A percentile compares a stretch with the other conserved stretches of the same genome.
Conservation (phyloP, 305 asterid species). For the Fraxinus nigra region DNA sequence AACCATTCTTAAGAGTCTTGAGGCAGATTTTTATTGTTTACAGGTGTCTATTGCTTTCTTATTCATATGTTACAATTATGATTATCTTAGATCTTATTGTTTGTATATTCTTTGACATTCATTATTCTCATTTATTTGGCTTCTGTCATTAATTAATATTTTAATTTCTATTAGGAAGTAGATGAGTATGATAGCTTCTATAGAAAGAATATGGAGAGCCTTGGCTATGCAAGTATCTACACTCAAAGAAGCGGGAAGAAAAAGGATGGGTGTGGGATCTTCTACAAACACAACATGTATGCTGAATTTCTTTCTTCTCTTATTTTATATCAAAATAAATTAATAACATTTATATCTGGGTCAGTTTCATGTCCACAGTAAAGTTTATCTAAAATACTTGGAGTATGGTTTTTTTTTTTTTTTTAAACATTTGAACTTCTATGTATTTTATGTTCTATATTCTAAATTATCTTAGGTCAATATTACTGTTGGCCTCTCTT, state of each 20-base stretch:
- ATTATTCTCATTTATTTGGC: neutral
- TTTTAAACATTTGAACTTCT: neutral
- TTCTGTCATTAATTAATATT: conserved; percentile 8
- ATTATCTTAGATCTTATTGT: neutral
- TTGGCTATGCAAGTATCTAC: conserved; percentile 82
- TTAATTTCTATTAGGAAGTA: conserved; percentile 56
- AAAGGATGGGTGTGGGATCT: conserved; percentile 91
- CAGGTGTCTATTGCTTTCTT: conserved; percentile 49
- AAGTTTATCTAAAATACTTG: neutral
- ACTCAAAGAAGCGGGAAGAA: conserved; percentile 76
- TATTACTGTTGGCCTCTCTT: neutral
- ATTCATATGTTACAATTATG: conserved; percentile 6
- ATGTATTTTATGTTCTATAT: neutral
- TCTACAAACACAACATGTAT: conserved; percentile 62
- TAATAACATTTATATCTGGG: neutral
- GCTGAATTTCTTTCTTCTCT: conserved; percentile 13
- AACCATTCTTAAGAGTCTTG: conserved; percentile 63
- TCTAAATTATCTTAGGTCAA: neutral
- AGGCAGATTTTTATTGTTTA: conserved; percentile 77
- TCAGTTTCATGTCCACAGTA: neutral
- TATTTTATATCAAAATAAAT: neutral
- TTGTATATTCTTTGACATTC: neutral
- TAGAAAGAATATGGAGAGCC: conserved; percentile 63
- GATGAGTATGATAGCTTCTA: conserved; percentile 88
- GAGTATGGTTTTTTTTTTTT: neutral